Base-by-base conservation (phyloP, 2,329 filamentous ascomycete genomes). In the Neopestalotiopsis clavispora region DNA sequence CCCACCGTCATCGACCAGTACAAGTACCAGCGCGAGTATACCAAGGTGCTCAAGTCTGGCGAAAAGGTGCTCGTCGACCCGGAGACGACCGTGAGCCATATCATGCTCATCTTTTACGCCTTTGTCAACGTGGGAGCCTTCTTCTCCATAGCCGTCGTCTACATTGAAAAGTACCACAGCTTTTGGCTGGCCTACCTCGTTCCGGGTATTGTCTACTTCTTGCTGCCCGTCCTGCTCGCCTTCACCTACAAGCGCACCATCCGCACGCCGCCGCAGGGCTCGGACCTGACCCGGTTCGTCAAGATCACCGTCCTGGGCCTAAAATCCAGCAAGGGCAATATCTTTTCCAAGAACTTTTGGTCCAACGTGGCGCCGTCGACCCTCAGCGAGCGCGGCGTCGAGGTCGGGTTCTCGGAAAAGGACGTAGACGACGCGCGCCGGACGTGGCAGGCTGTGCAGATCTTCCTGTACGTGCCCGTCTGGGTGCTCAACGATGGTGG, bases 1-100 rank as follows among this genome's bases (percentile, higher is more conserved):
- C 90, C 91, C 0, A 82, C 93, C 20, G 87, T 94, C 68, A 91
- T 91, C 23, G 91, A 94, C 75, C 91, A 94, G 79, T 91, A 91
- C 77, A 84, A 83, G 42, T 86, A 89, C 68, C 85, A 83, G 4
- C 86, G 84, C 70, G 86, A 89, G 71, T 85, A 84, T 64, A 84
- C 93, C 67, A 83, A 87, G 72, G 86, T 84, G 2, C 65, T 67
- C 14, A 81, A 83, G 56, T 80, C 81, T 17, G 91, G 91, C 67
- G 86, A 92, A 80, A 89, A 89, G 23, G 90, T 93, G 71, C 91
- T 94, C 71, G 86, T 92, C 60, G 91, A 93, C 74, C 91, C 91
- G 0, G 87, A 89, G 66, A 84, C 90, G 66, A 94, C 91, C 61
- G 85, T 91, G 70, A 87, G 88, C 9, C 87, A 91, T 60, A 88